A percentile compares a stretch with the other conserved stretches of the same genome.
These are phyloP conservation scores for Digitaria exilis DNA, from an alignment of 202 grass and related monocot species.

Conservation along the genomic window DNA sequence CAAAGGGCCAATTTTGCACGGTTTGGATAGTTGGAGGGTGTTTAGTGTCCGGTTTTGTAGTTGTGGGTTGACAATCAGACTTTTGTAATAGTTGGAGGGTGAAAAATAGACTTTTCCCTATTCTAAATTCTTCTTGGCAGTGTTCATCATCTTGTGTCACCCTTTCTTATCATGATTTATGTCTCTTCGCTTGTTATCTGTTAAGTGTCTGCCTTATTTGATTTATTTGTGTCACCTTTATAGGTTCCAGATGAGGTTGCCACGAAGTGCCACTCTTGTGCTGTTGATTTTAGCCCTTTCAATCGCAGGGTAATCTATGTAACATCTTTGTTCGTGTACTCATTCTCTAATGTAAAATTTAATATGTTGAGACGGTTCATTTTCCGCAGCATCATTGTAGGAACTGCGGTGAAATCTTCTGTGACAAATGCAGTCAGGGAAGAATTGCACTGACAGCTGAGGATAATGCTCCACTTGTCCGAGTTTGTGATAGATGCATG, in stretches of 20 bases:
- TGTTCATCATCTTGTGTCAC: conserved; percentile 27
- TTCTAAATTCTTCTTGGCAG: conserved; percentile 24
- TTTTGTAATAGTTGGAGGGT: too few species aligned
- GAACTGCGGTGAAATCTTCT: conserved; percentile 98
- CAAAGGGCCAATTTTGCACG: too few species aligned
- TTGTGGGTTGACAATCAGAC: too few species aligned
- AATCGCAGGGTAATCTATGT: conserved; percentile 76
- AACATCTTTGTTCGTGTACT: conserved; percentile 7
- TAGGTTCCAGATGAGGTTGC: conserved; percentile 94
- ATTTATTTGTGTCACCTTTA: background rate
- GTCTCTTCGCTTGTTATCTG: conserved; percentile 16
- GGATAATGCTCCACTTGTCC: conserved; percentile 83
- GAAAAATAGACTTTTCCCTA: too few species aligned
- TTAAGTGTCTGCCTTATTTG: conserved; percentile 4
- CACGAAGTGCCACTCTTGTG: conserved; percentile 81
- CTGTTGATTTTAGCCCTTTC: conserved; percentile 84
- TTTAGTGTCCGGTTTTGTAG: too few species aligned
- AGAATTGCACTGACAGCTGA: conserved; percentile 92
- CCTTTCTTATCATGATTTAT: conserved; percentile 21
- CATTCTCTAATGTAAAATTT: conserved; percentile 24
- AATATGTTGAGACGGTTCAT: conserved; percentile 6
- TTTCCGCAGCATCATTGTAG: conserved; percentile 90
- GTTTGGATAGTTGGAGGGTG: too few species aligned
- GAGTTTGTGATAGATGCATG: conserved; percentile 99
- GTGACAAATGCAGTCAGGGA: conserved; percentile 96